Evolutionary conservation across 208 protist species (phyloP), one percentile per base, ranked within the genome.

Genomic region (Leishmania mexicana): DNA sequence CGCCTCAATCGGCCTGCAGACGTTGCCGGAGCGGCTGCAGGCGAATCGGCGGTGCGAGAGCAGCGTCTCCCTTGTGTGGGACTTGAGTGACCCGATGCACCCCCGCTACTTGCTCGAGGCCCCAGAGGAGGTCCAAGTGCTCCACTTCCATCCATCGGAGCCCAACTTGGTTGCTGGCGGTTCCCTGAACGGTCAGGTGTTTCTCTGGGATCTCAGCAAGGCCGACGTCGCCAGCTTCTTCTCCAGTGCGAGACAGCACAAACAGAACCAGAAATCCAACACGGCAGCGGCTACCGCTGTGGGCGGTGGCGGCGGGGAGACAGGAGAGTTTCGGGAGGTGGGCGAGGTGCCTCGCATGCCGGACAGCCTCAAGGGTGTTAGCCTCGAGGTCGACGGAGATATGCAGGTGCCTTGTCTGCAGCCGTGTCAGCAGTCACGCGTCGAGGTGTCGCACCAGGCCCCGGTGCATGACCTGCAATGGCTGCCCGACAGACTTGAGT

Each of bases 41-140:
- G 79, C 84, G 28, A 89, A 96, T 58, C 88, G 89, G 31, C 87
- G 87, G 15, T 97, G 95, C 78, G 93, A 95, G 72, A 91, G 87
- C 49, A 92, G 88, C 47, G 78, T 95, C 31, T 91, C 93, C 67
- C 84, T 98, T n/a, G 86, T 98, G 57, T 98, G 96, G 96, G 90
- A 96, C 68, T 91, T 98, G 65, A 79, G 87, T 11, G 96, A 98
- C 78, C 96, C 95, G 24, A 97, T 97, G 92, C 95, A 98, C 74
- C 96, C 96, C 17, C 88, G 89, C 35, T 97, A 91, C 79, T 86
- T 98, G 62, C 89, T 98, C 15, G 94, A 98, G 80, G 86, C 96
- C 0, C 94, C 95, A 17, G 85, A 89, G 40, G 96, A 98, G 87
- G 94, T 98, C 79, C 93, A 96, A 79, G 92, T 95, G 17, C 73